Percentiles rank a stretch among this genome's conserved stretches.
These are phyloP conservation scores for Leccinum truebloodii DNA, from an alignment of 768 basidiomycete genomes.

Conservation along the genomic window DNA sequence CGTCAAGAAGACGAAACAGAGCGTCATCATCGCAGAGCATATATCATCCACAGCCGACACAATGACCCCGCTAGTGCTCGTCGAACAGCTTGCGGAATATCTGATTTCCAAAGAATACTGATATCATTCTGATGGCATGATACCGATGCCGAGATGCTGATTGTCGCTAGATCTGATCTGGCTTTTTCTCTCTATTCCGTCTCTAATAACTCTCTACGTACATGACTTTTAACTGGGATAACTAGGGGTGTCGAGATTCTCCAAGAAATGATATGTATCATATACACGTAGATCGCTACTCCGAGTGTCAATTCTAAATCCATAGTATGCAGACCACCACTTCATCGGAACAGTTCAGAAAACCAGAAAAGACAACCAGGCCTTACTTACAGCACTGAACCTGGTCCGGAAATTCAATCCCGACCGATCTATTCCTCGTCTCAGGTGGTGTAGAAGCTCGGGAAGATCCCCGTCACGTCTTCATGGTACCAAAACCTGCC, in stretches of 20 bases:
- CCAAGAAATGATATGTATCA: neutral
- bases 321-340: neutral
- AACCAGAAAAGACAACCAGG: neutral
- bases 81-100: slow-evolving; percentile 26
- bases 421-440: neutral
- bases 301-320: neutral
- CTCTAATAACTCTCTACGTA: neutral
- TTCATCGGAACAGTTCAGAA: neutral
- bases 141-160: neutral
- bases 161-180: neutral
- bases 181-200: neutral
- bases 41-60: slow-evolving; percentile 3
- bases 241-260: neutral
- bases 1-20: slow-evolving; percentile 27
- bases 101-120: slow-evolving; percentile 26
- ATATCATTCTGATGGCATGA: neutral
- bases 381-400: neutral
- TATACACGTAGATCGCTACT: neutral
- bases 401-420: neutral
- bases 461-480: slow-evolving; percentile 50
- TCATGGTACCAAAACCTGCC: slow-evolving; percentile 60
- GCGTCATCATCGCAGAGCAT: slow-evolving; percentile 30
- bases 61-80: slow-evolving; percentile 16
- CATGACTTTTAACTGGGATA: neutral
- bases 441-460: slow-evolving; percentile 49